Conservation (phyloP, 2,329 filamentous ascomycete species). For the Ceratocystis variospora region DNA sequence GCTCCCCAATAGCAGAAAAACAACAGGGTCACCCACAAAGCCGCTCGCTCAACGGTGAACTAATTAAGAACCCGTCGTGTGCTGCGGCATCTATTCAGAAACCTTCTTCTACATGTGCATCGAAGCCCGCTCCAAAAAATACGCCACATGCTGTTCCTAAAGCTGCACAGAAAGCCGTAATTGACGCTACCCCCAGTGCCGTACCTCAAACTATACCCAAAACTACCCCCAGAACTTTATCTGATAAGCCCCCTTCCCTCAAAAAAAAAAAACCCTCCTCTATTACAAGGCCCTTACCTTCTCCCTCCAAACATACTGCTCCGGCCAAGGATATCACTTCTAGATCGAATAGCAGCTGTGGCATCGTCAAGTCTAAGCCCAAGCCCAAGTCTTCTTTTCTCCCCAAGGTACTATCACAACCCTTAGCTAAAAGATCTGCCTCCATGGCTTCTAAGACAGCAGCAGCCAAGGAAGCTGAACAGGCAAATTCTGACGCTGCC, state of each 20-base stretch:
- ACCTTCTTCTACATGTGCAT: no score
- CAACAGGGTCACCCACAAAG: no score
- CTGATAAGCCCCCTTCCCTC: neutral
- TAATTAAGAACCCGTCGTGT: no score
- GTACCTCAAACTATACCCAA: no score
- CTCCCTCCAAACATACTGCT: neutral
- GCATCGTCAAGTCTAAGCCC: neutral
- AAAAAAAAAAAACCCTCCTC: neutral
- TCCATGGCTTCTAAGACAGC: neutral
- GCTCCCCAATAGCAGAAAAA: no score
- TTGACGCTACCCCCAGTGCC: no score
- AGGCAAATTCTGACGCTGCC: constrained; percentile 5
- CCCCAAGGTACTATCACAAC: neutral
- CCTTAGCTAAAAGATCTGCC: neutral
- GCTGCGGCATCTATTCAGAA: no score
- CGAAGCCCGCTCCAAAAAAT: no score
- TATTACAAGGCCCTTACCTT: neutral
- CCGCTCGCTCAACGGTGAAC: no score
- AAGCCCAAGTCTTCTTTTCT: neutral
- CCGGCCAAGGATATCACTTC: neutral
- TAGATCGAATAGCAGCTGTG: neutral
- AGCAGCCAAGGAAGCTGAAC: neutral
- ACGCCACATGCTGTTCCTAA: no score
- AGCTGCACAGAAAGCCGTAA: no score
- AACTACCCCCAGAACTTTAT: neutral